Base-by-base conservation (phyloP, 345 rosid genomes). In the Clarkia xantiana region DNA sequence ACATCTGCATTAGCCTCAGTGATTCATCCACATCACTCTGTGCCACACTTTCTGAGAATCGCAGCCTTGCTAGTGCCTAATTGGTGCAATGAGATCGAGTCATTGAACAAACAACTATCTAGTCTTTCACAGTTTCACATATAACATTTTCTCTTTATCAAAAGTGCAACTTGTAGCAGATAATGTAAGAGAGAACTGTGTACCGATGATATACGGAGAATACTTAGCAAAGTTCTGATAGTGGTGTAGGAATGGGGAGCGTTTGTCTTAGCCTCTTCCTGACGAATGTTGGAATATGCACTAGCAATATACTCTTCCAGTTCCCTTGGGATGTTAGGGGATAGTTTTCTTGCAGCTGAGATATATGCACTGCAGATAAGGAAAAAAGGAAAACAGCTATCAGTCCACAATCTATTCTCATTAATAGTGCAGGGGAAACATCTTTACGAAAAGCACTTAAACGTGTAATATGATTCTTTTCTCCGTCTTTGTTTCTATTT, bases 11-110 rank as follows among this genome's bases (percentile, higher is more conserved):
- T 52, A 87, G 65, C 61, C 99, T 72, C 18, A 91, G 84, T 42
- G 99, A 96, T 59, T 91, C 99, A 54, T 91, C 99, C 63, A 91
- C 96, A 51, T 91, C 99, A 59, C 96, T 91, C 65, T 91, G 99
- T 18, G 94, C 94, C 59, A 91, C 96, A 45, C 78, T 67, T 62
- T 84, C 95, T 15, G 99, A 87, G 71, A 91, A 87, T 44, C 96
- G 77, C 40, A 91, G 82, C 70, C 99, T 78, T 61, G 99, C 94
- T 60, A 91, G 76, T 60, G 98, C 93, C 98, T 91, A 68, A 22
- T 47, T 51, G 16, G 36, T 29, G 36, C 36, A 29, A 29, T 29
- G 8, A 7, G 36, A 29, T 29, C 8, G 7, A 5, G 6, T 3
- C 36, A 29, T 1, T 29, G 36, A 29, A 29, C n/a, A n/a, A n/a